Evolutionary conservation across 345 rosid genomes (phyloP).

Genomic region (Syzygium grande): DNA sequence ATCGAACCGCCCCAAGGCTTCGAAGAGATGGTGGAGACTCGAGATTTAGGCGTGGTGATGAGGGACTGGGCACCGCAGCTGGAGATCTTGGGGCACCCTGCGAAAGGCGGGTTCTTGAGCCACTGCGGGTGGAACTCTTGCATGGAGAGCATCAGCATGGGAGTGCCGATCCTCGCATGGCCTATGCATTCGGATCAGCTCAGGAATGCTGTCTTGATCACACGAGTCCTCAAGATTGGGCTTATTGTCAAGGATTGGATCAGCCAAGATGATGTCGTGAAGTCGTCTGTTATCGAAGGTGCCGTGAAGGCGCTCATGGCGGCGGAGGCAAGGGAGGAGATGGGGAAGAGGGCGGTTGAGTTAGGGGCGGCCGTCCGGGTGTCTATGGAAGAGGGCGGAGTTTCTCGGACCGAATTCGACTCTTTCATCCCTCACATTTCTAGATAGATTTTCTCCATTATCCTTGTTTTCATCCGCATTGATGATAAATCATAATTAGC

Average conservation of each 20-base stretch:
- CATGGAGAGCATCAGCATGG: conserved; percentile 59
- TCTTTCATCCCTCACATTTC: conserved; percentile 40
- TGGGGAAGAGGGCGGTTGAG: conserved; percentile 36
- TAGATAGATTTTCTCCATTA: conserved; percentile 11
- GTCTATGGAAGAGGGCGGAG: conserved; percentile 28
- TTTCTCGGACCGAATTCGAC: conserved; percentile 32
- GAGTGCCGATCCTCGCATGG: conserved; percentile 52
- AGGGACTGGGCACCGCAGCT: conserved; percentile 66
- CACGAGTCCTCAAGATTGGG: conserved; percentile 32
- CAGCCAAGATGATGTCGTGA: conserved; percentile 8
- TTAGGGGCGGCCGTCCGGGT: conserved; percentile 9
- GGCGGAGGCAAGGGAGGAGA: conserved; percentile 30
- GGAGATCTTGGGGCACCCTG: conserved; percentile 36
- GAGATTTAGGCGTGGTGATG: conserved; percentile 26
- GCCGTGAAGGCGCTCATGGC: conserved; percentile 33
- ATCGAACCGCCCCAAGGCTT: conserved; percentile 28
- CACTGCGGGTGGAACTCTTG: conserved; percentile 76
- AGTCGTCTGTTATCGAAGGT: conserved; percentile 11
- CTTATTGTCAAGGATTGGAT: conserved; percentile 23
- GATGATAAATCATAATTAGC: not conserved
- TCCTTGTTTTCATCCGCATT: not conserved
- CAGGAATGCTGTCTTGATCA: conserved; percentile 29
- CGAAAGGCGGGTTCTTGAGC: conserved; percentile 48
- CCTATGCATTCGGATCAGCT: conserved; percentile 66
- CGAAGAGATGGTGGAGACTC: conserved; percentile 17